Evolutionary conservation across 176 grass and related monocot genomes (phyloP).

Genomic region (Triticum timopheevii): DNA sequence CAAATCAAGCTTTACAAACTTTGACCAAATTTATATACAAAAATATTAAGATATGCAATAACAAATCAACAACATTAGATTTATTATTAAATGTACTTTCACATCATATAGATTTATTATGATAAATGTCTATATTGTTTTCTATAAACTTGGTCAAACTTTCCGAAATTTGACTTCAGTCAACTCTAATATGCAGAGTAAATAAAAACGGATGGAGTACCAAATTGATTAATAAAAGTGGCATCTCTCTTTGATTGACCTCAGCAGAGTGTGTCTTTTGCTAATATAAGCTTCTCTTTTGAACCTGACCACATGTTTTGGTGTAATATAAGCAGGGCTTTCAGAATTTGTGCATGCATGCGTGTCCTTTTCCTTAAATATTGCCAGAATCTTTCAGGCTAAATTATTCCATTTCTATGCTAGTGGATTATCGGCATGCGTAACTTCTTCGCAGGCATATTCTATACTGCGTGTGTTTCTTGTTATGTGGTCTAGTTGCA

Average conservation of each 20-base stretch:
- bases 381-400: constrained; percentile 24
- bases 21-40: too few species aligned
- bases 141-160: too few species aligned
- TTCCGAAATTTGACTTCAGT: too few species aligned
- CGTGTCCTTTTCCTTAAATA: constrained; percentile 31
- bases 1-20: too few species aligned
- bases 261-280: constrained; percentile 22
- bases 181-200: too few species aligned
- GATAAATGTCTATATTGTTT: too few species aligned
- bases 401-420: constrained; percentile 25
- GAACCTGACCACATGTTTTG: constrained; percentile 32
- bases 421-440: constrained; percentile 32
- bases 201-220: background rate
- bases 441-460: constrained; percentile 33
- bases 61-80: too few species aligned
- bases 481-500: constrained; percentile 2
- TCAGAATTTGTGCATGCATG: constrained; percentile 34
- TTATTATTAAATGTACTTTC: too few species aligned
- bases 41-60: too few species aligned
- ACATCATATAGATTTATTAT: too few species aligned
- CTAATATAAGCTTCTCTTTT: background rate
- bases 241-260: constrained; percentile 34
- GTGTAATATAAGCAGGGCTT: constrained; percentile 25
- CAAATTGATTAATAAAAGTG: constrained; percentile 37
- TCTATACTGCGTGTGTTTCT: constrained; percentile 5